Conservation (phyloP, 2,329 filamentous ascomycete genomes). For the Aureobasidium musti region DNA sequence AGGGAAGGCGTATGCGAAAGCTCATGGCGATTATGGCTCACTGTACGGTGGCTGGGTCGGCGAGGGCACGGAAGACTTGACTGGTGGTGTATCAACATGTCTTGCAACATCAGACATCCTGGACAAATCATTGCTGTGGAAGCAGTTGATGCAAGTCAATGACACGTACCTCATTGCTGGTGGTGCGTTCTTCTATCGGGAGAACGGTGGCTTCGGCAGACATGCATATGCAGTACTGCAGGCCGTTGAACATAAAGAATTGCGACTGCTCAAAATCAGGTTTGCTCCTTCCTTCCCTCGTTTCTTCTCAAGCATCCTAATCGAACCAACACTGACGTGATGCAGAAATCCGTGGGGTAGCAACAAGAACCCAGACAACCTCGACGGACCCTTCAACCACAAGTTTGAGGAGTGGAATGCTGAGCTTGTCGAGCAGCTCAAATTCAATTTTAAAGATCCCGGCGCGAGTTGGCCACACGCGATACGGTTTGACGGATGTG, state of each 20-base stretch:
- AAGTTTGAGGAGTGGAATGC: constrained; percentile 77
- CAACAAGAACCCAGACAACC: constrained; percentile 59
- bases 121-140: constrained; percentile 81
- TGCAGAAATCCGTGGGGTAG: constrained; percentile 71
- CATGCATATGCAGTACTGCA: constrained; percentile 65
- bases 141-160: constrained; percentile 76
- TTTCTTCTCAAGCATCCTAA: neutral
- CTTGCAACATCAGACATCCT: constrained; percentile 57
- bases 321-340: neutral
- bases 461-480: constrained; percentile 50
- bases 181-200: constrained; percentile 49
- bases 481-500: rapidly evolving
- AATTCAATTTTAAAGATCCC: constrained; percentile 75
- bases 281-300: constrained; percentile 3
- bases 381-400: constrained; percentile 70
- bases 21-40: constrained; percentile 74
- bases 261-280: constrained; percentile 49
- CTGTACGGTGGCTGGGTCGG: constrained; percentile 73
- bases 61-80: constrained; percentile 61
- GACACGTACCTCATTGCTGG: constrained; percentile 77
- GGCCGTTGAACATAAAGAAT: constrained; percentile 44
- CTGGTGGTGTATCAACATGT: constrained; percentile 53
- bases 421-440: constrained; percentile 71
- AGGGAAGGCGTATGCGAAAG: constrained; percentile 83
- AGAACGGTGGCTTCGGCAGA: constrained; percentile 56